These are phyloP conservation scores for Carex parvula DNA, from an alignment of 176 grass and related monocot species.

Conservation along the genomic window DNA sequence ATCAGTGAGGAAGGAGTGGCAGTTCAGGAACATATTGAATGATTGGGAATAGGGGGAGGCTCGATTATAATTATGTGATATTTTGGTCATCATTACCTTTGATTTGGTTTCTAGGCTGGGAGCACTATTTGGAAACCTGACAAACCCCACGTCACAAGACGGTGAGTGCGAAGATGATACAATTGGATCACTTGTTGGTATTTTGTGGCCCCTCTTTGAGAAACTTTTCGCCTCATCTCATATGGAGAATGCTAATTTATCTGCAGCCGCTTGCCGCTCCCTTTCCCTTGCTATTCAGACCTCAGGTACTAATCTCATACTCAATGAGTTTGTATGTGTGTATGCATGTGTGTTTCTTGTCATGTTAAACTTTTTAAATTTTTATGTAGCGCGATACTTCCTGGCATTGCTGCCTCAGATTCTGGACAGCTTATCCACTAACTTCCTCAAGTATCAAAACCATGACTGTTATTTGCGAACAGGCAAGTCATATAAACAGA, in stretches of 20 bases:
- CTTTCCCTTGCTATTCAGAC: constrained; percentile 80
- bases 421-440: constrained; percentile 77
- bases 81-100: constrained; percentile 5
- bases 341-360: neutral
- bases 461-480: constrained; percentile 95
- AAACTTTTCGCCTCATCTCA: constrained; percentile 73
- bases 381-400: constrained; percentile 29
- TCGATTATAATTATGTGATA: neutral
- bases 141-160: constrained; percentile 25
- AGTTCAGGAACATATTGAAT: constrained; percentile 1
- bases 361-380: neutral
- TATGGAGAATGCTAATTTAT: constrained; percentile 80
- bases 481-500: constrained; percentile 39
- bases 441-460: constrained; percentile 81
- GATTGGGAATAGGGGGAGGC: neutral
- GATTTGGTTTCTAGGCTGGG: constrained; percentile 59
- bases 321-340: neutral
- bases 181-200: constrained; percentile 57
- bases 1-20: neutral
- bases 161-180: constrained; percentile 70
- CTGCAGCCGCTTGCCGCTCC: constrained; percentile 69
- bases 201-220: constrained; percentile 90
- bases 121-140: constrained; percentile 73
- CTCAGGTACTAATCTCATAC: constrained; percentile 48
- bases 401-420: constrained; percentile 62